Evolutionary conservation across 2,329 filamentous ascomycete species (phyloP).

Genomic region (Exophiala oligosperma): DNA sequence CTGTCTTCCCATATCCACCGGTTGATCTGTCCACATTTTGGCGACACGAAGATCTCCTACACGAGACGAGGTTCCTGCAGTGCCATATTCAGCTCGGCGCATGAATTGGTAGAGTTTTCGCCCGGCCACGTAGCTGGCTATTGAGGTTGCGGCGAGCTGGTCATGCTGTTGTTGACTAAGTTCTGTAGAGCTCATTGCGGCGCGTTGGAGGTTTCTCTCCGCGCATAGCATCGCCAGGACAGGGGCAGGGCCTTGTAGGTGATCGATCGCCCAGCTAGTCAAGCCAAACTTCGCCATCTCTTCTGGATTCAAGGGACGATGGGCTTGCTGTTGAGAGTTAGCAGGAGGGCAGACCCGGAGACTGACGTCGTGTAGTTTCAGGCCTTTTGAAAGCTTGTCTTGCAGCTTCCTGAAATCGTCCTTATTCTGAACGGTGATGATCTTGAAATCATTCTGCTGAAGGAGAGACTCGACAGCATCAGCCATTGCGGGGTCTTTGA

Average conservation of each 20-base stretch:
- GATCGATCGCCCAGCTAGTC: slow-evolving; percentile 78
- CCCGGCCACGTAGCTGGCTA: slow-evolving; percentile 71
- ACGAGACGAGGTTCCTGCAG: slow-evolving; percentile 67
- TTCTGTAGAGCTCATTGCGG: slow-evolving; percentile 64
- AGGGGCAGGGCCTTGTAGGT: slow-evolving; percentile 73
- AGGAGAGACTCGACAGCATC: slow-evolving; percentile 61
- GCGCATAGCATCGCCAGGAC: slow-evolving; percentile 87
- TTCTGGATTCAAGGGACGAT: slow-evolving; percentile 54
- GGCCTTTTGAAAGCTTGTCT: slow-evolving; percentile 60
- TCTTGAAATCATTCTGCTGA: slow-evolving; percentile 52
- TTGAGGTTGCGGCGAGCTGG: slow-evolving; percentile 57
- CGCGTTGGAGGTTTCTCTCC: slow-evolving; percentile 66
- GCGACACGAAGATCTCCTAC: slow-evolving; percentile 63
- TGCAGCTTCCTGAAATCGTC: slow-evolving; percentile 75
- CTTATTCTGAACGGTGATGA: slow-evolving; percentile 73
- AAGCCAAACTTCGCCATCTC: slow-evolving; percentile 64
- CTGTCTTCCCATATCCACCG: slow-evolving; percentile 64
- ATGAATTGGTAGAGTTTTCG: slow-evolving; percentile 63
- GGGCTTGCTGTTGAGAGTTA: slow-evolving; percentile 54
- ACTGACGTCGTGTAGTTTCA: slow-evolving; percentile 69
- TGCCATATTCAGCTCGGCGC: slow-evolving; percentile 78
- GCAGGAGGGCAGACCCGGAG: slow-evolving; percentile 54
- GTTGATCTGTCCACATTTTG: slow-evolving; percentile 72
- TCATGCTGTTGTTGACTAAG: slow-evolving; percentile 68
- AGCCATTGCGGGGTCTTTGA: slow-evolving; percentile 70